These are phyloP conservation scores for Podospora appendiculata DNA, from an alignment of 495 filamentous ascomycete genomes.

Conservation along the genomic window DNA sequence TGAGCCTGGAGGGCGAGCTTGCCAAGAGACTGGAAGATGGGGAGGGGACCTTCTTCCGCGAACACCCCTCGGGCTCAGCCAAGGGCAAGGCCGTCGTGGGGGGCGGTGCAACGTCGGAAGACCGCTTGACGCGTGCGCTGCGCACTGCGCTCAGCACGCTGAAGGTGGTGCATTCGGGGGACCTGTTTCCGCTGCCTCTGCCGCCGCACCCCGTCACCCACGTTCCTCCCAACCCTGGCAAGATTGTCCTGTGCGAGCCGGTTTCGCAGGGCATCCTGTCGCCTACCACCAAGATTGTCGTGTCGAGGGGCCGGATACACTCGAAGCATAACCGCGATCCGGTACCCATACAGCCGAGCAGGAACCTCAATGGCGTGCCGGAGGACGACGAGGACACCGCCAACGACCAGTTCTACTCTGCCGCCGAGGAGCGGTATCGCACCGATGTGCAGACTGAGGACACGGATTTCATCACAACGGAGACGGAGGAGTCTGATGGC, in stretches of 20 bases:
- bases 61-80: conserved; percentile 29
- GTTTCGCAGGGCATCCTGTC: conserved; percentile 80
- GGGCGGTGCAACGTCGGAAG: conserved; percentile 39
- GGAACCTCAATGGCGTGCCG: conserved; percentile 50
- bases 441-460: conserved; percentile 33
- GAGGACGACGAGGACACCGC: conserved; percentile 65
- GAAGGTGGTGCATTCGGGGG: conserved; percentile 73
- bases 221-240: conserved; percentile 72
- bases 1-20: conserved; percentile 74
- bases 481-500: conserved; percentile 41
- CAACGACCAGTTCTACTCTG: conserved; percentile 84
- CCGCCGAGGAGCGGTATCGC: conserved; percentile 61
- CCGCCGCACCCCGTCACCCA: conserved; percentile 87
- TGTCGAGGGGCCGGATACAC: conserved; percentile 48
- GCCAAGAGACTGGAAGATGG: conserved; percentile 47
- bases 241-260: conserved; percentile 64
- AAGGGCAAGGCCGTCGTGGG: conserved; percentile 18
- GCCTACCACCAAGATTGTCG: conserved; percentile 59
- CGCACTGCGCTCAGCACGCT: conserved; percentile 62
- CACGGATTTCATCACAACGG: conserved; percentile 34
- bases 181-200: conserved; percentile 74
- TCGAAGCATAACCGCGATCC: conserved; percentile 31
- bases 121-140: conserved; percentile 67
- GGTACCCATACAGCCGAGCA: conserved; percentile 27
- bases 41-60: conserved; percentile 47